A percentile compares a stretch with the other conserved stretches of the same genome.
Evolutionary conservation across 768 basidiomycete species (phyloP).

Genomic region (Mrakia blollopis): DNA sequence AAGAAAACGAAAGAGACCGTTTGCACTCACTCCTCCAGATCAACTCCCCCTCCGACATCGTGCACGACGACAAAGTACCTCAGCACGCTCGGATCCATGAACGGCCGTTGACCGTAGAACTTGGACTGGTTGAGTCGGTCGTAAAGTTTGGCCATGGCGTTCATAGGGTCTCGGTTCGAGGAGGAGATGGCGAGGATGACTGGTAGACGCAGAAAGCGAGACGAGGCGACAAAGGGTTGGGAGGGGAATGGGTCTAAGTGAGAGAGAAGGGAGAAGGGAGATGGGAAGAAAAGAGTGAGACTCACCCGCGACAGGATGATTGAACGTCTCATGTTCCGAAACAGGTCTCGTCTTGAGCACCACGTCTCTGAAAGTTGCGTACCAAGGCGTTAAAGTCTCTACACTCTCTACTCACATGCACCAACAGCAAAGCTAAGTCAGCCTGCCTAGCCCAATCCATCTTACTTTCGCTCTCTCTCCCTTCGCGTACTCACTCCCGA

Average conservation of each 20-base stretch:
- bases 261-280: too few species aligned
- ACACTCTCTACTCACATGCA: neutral
- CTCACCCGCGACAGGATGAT: constrained; percentile 38
- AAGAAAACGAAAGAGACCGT: neutral
- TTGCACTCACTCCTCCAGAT: constrained; percentile 37
- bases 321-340: constrained; percentile 39
- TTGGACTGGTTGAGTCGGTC: constrained; percentile 32
- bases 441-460: neutral
- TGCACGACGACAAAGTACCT: constrained; percentile 44
- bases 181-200: constrained; percentile 43
- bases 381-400: constrained; percentile 39
- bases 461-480: neutral
- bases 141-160: constrained; percentile 38
- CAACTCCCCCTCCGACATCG: constrained; percentile 38
- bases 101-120: constrained; percentile 37
- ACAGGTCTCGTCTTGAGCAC: constrained; percentile 34
- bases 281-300: neutral
- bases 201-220: constrained; percentile 8
- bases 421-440: neutral
- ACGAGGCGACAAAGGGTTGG: too few species aligned
- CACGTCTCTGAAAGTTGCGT: constrained; percentile 32
- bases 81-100: constrained; percentile 40
- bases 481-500: neutral
- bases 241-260: too few species aligned
- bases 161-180: constrained; percentile 39